Evolutionary conservation across 768 basidiomycete genomes (phyloP), one percentile per base, ranked within the genome.

Genomic region (Phlebiopsis gigantea): DNA sequence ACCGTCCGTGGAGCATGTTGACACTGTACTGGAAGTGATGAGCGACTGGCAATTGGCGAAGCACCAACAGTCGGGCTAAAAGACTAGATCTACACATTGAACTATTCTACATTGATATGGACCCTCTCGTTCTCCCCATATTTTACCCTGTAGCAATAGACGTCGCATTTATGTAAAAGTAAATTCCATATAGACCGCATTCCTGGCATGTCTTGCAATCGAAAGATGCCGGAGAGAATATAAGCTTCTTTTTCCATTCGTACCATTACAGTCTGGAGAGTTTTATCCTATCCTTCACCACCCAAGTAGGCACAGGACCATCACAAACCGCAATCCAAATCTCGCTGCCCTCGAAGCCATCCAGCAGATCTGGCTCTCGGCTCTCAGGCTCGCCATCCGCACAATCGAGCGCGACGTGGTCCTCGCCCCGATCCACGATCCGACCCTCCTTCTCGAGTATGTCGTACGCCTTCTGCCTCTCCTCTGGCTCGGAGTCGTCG

Each of bases 401-500:
- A 62, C 71, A 71, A 34, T 70, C 68, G 28, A 80, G 57, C 10
- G 63, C 66, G 31, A 76, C 66, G 12, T 51, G 59, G n/a, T 57
- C 39, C 5, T 60, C 60, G 9, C 60, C 61, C 17, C 8, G 39
- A 2, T 60, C 58, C 14, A 66, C 54, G n/a, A 81, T 69, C 42
- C 67, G 67, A 10, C 76, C 70, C 1, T 66, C 58, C 12, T 69
- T 64, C 58, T 69, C 62, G 62, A 87, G 69, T 58, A 72, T 71
- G 25, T 74, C 68, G 39, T 77, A 74, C 42, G 78, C 79, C 59
- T 65, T 73, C 21, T 72, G 70, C 44, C 88, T 79, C 68, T 85
- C 79, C 6, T 71, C 74, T 3, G 77, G 77, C 59, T 90, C 88
- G n/a, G 76, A 74, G 57, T 90, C 82, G 25, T 73, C 75, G 57